These are phyloP conservation scores for Plasmodium blacklocki DNA, from an alignment of 169 alveolate species.

Conservation along the genomic window DNA sequence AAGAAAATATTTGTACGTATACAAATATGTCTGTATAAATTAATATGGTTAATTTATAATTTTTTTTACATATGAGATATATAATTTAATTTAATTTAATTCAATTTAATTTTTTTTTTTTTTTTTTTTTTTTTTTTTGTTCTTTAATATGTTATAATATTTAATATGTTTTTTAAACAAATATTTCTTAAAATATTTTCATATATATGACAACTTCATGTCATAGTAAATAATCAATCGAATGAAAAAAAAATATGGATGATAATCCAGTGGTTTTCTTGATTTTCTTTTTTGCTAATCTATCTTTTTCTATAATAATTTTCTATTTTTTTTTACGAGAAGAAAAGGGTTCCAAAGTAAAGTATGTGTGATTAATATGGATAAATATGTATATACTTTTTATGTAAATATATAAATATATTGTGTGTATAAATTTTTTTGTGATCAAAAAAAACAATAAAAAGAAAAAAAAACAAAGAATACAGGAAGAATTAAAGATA, in stretches of 20 bases:
- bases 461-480: background rate
- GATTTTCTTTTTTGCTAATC: conserved; percentile 9
- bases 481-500: background rate
- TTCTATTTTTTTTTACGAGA: conserved; percentile 18
- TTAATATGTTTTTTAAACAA: too few species aligned
- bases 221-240: background rate
- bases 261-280: conserved; percentile 16
- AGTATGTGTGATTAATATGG: background rate
- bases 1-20: too few species aligned
- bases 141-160: too few species aligned
- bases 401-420: conserved; percentile 1
- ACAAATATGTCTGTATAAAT: too few species aligned
- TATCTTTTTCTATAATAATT: conserved; percentile 9
- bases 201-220: too few species aligned
- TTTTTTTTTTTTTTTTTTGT: too few species aligned
- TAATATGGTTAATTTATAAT: too few species aligned
- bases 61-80: too few species aligned
- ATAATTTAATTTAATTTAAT: too few species aligned
- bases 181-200: too few species aligned
- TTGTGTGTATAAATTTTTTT: background rate
- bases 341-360: background rate
- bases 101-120: too few species aligned
- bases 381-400: background rate
- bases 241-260: conserved; percentile 12
- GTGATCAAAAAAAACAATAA: background rate